Evolutionary conservation across 192 early-diverging fungal species (phyloP).

Genomic region (Rhizophlyctis rosea): DNA sequence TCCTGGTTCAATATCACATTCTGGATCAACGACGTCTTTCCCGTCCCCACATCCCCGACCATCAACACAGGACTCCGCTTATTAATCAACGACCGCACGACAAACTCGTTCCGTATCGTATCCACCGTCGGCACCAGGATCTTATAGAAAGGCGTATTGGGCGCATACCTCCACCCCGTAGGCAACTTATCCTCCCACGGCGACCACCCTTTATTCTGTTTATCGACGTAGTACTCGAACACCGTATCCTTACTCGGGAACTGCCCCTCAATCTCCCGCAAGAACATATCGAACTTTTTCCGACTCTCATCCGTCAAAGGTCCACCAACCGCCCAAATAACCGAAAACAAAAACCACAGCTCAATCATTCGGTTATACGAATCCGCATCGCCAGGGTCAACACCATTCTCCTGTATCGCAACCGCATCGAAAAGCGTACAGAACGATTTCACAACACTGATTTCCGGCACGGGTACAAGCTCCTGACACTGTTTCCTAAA

Average conservation of each 20-base stretch:
- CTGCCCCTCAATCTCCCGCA: constrained; percentile 57
- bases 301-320: constrained; percentile 51
- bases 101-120: constrained; percentile 56
- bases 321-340: constrained; percentile 58
- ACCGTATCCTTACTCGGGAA: constrained; percentile 60
- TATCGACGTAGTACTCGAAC: constrained; percentile 59
- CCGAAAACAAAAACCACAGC: constrained; percentile 56
- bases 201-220: constrained; percentile 46
- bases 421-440: constrained; percentile 51
- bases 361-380: constrained; percentile 51
- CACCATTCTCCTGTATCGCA: constrained; percentile 49
- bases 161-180: constrained; percentile 45
- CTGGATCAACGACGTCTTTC: constrained; percentile 58
- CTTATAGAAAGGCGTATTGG: constrained; percentile 52
- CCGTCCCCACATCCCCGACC: constrained; percentile 56
- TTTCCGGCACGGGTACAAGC: constrained; percentile 53
- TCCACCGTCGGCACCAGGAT: constrained; percentile 65
- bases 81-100: constrained; percentile 43
- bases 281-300: constrained; percentile 54
- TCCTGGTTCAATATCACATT: constrained; percentile 44
- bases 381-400: constrained; percentile 45
- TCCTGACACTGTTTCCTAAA: constrained; percentile 47
- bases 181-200: constrained; percentile 60
- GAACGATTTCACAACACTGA: constrained; percentile 42
- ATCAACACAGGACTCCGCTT: constrained; percentile 47